These are phyloP conservation scores for Conticribra guillardii DNA, from an alignment of 108 stramenopile genomes.

Conservation along the genomic window DNA sequence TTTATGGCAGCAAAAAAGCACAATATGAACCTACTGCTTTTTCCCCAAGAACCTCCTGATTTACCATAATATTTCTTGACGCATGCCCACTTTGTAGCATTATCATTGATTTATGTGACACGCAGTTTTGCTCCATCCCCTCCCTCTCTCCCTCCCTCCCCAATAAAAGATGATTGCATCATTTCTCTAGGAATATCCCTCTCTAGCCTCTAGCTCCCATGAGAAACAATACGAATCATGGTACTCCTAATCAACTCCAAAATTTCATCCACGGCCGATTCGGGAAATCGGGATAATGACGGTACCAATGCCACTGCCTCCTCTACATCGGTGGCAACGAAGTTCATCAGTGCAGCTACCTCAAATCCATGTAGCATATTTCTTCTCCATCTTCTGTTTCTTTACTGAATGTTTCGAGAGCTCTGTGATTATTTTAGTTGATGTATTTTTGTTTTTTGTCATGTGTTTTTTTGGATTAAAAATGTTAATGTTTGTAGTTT, in stretches of 20 bases:
- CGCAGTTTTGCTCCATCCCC: too few species aligned
- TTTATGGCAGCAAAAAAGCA: too few species aligned
- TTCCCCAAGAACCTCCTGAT: too few species aligned
- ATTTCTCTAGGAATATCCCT: not conserved
- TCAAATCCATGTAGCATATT: slow-evolving; percentile 81
- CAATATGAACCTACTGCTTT: too few species aligned
- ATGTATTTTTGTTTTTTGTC: not conserved
- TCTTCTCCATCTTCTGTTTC: slow-evolving; percentile 87
- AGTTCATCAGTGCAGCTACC: slow-evolving; percentile 90
- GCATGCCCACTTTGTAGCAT: too few species aligned
- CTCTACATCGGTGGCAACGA: slow-evolving; percentile 88
- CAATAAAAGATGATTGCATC: not conserved
- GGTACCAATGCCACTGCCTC: slow-evolving; percentile 85
- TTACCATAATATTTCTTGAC: too few species aligned
- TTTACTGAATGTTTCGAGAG: slow-evolving; percentile 84
- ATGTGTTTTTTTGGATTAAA: not conserved
- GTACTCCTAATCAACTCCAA: slow-evolving; percentile 85
- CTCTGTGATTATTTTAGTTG: too few species aligned
- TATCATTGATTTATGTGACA: too few species aligned
- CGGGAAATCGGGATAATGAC: slow-evolving; percentile 77
- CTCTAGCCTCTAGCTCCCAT: slow-evolving; percentile 26
- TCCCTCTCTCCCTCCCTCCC: slow-evolving; percentile 6
- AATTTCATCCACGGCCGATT: slow-evolving; percentile 90
- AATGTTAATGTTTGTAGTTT: too few species aligned
- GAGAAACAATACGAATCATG: slow-evolving; percentile 89